Conservation (phyloP, 441 rosid genomes). For the Euphorbia corollata region DNA sequence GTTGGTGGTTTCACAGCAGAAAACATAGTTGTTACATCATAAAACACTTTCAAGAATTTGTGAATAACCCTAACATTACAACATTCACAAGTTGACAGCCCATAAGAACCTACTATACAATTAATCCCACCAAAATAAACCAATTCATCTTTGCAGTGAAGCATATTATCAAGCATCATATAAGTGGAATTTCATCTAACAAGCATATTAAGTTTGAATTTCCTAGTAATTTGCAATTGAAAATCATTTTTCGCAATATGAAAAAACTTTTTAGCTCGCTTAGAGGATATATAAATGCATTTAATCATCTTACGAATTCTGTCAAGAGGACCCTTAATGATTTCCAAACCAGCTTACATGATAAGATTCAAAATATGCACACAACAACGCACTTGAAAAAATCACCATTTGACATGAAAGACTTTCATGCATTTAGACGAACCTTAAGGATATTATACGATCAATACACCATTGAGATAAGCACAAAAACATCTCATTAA, state of each 20-base stretch:
- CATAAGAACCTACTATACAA: background rate
- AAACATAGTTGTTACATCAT: background rate
- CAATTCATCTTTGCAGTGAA: background rate
- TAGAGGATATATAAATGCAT: background rate
- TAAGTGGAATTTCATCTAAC: background rate
- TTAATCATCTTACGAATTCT: background rate
- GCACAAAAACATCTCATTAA: background rate
- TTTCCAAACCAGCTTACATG: background rate
- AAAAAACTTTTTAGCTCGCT: background rate
- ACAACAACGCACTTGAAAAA: background rate
- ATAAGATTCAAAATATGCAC: constrained; percentile 2
- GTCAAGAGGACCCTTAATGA: background rate
- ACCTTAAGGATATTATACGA: background rate
- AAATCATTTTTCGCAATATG: background rate
- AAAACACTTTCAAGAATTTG: background rate
- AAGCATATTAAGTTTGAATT: background rate
- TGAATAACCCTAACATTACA: background rate
- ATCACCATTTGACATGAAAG: background rate
- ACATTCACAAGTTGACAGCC: background rate
- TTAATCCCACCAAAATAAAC: background rate
- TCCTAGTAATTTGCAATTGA: background rate
- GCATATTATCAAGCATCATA: background rate
- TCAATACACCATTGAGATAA: constrained; percentile 6
- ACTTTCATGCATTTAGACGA: background rate
- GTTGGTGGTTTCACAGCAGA: background rate